Conservation (phyloP, 2,329 filamentous ascomycete species). For the Epichloe typhina region DNA sequence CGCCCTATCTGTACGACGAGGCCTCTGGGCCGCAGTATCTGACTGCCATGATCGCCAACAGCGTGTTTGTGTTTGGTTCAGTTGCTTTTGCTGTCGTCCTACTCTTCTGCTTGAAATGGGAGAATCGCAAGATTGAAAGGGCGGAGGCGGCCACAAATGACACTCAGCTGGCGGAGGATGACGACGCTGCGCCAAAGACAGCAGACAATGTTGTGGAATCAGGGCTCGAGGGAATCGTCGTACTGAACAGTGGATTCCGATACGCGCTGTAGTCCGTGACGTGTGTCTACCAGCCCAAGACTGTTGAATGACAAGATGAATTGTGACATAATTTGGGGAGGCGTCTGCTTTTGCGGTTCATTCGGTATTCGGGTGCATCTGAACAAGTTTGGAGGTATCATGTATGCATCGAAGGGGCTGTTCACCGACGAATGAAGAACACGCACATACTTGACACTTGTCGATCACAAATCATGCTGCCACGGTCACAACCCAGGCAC, state of each 20-base stretch:
- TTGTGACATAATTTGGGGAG: no score
- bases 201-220: conserved; percentile 1
- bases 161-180: background rate
- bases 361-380: no score
- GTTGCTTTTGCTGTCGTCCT: background rate
- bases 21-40: conserved; percentile 3
- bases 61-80: conserved; percentile 1
- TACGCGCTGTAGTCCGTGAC: background rate
- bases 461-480: no score
- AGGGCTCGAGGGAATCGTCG: background rate
- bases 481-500: no score
- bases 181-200: background rate
- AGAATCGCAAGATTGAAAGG: conserved; percentile 2
- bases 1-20: conserved; percentile 3
- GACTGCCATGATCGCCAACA: conserved; percentile 5
- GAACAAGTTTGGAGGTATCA: no score
- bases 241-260: conserved; percentile 4
- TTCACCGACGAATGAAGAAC: no score
- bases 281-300: no score
- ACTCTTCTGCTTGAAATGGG: conserved; percentile 3
- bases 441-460: no score
- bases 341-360: no score
- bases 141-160: background rate
- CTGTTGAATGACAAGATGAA: no score
- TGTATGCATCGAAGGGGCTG: no score